These are phyloP conservation scores for Tolypocladium inflatum DNA, from an alignment of 2,329 filamentous ascomycete species.

Conservation along the genomic window DNA sequence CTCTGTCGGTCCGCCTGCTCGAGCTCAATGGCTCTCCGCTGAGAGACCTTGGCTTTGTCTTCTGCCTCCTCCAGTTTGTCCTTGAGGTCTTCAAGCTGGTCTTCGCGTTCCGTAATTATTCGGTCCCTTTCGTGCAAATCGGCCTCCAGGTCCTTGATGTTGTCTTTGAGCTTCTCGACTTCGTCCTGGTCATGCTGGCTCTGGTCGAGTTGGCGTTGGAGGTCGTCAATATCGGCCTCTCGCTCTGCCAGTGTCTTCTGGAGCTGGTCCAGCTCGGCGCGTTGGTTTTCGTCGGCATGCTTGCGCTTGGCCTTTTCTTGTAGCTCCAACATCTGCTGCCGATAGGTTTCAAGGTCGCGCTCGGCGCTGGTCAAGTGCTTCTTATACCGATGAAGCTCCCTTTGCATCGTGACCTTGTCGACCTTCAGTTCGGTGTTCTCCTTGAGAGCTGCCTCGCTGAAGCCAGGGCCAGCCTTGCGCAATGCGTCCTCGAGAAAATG, in stretches of 20 bases:
- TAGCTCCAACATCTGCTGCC: slow-evolving; percentile 71
- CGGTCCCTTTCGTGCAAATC: slow-evolving; percentile 69
- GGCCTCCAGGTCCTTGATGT: slow-evolving; percentile 66
- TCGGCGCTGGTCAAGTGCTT: slow-evolving; percentile 78
- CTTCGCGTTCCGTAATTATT: slow-evolving; percentile 62
- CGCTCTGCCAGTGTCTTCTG: slow-evolving; percentile 47
- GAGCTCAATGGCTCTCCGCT: slow-evolving; percentile 41
- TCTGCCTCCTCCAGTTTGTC: slow-evolving; percentile 42
- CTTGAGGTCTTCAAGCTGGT: slow-evolving; percentile 61
- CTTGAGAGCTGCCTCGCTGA: slow-evolving; percentile 78
- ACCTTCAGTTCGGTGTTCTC: slow-evolving; percentile 97
- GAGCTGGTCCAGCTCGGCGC: slow-evolving; percentile 49
- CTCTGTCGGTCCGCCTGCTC: slow-evolving; percentile 44
- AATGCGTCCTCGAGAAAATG: slow-evolving; percentile 92
- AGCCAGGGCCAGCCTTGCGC: slow-evolving; percentile 77
- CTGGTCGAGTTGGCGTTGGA: slow-evolving; percentile 49
- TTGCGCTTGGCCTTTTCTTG: slow-evolving; percentile 73
- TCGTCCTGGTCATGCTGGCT: slow-evolving; percentile 48
- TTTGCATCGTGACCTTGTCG: slow-evolving; percentile 79
- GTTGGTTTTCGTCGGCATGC: slow-evolving; percentile 61
- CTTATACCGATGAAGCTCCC: slow-evolving; percentile 76
- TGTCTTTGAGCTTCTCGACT: slow-evolving; percentile 59
- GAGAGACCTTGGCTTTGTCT: slow-evolving; percentile 47
- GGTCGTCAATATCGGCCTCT: slow-evolving; percentile 49
- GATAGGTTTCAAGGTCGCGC: slow-evolving; percentile 75